phyloP scores from a whole-genome alignment of 306 rosid species.

The Rosa rugosa region DNA sequence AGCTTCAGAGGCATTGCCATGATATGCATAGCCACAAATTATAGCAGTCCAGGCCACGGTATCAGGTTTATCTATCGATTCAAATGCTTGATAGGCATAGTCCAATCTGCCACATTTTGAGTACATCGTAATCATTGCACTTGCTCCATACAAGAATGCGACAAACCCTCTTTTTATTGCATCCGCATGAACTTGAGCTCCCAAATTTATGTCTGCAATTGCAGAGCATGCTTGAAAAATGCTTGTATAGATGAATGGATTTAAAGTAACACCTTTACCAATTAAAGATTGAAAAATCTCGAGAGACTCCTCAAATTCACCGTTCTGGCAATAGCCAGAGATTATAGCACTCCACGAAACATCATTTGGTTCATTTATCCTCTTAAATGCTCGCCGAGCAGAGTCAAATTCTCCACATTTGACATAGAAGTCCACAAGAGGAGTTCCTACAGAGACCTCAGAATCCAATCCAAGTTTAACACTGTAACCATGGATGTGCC shows the following conservation, averaged over 20 bases:
- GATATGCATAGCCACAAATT: constrained; percentile 55
- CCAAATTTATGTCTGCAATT: constrained; percentile 43
- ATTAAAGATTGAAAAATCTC: constrained; percentile 45
- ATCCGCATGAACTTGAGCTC: constrained; percentile 59
- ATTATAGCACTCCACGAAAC: constrained; percentile 62
- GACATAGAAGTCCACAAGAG: constrained; percentile 57
- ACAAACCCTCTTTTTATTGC: constrained; percentile 56
- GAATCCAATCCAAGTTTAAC: constrained; percentile 58
- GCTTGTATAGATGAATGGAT: constrained; percentile 53
- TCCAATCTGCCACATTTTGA: constrained; percentile 61
- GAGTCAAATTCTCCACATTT: constrained; percentile 51
- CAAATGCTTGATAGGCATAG: constrained; percentile 49
- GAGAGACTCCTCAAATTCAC: constrained; percentile 46
- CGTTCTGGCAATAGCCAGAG: constrained; percentile 55
- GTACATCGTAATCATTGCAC: constrained; percentile 69
- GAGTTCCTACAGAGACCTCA: constrained; percentile 65
- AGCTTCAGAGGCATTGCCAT: constrained; percentile 56
- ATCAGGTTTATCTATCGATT: constrained; percentile 51
- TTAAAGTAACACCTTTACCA: constrained; percentile 44
- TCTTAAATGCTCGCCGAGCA: constrained; percentile 48
- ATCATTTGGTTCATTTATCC: constrained; percentile 55
- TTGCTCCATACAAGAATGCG: constrained; percentile 45
- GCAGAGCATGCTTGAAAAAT: constrained; percentile 62
- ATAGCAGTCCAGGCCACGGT: constrained; percentile 62
- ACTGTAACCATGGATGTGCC: constrained; percentile 47